Conservation (phyloP, 352 stramenopile genomes). For the Halophytophthora batemanensis region DNA sequence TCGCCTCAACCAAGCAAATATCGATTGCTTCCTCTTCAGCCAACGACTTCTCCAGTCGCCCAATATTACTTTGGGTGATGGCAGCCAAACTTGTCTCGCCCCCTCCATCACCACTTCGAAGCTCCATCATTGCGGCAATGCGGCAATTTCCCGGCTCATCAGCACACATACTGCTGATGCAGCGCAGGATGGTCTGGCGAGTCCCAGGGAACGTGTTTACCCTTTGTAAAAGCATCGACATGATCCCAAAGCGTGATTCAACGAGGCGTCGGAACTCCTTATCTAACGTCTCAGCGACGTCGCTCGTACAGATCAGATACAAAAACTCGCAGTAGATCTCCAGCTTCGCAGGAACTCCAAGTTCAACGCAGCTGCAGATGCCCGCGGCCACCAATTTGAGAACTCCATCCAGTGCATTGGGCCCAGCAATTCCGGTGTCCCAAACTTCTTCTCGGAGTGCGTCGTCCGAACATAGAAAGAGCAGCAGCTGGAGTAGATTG, state of each 20-base stretch:
- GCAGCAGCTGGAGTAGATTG: conserved; percentile 9
- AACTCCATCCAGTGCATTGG: conserved; percentile 1
- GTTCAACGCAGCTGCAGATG: conserved; percentile 1
- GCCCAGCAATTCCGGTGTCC: conserved; percentile 2
- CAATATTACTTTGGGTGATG: no score
- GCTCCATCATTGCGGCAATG: no score
- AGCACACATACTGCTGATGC: no score
- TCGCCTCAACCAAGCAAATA: no score
- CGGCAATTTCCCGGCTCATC: no score
- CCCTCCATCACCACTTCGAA: no score
- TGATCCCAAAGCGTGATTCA: conserved; percentile 10
- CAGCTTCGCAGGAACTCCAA: background rate
- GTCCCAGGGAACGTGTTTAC: background rate
- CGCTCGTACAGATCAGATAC: conserved; percentile 9
- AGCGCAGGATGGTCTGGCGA: background rate
- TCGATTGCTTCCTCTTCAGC: no score
- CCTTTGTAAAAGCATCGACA: conserved; percentile 8
- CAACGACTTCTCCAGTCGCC: no score
- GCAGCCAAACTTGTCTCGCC: no score
- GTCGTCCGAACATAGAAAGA: conserved; percentile 6
- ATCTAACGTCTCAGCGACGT: conserved; percentile 4
- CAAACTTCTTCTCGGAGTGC: conserved; percentile 16
- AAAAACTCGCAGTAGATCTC: conserved; percentile 18
- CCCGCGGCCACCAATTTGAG: conserved; percentile 4
- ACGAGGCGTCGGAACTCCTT: conserved; percentile 2